Conservation (phyloP, 139 green algal species). For the Chlamydomonas sp. region DNA sequence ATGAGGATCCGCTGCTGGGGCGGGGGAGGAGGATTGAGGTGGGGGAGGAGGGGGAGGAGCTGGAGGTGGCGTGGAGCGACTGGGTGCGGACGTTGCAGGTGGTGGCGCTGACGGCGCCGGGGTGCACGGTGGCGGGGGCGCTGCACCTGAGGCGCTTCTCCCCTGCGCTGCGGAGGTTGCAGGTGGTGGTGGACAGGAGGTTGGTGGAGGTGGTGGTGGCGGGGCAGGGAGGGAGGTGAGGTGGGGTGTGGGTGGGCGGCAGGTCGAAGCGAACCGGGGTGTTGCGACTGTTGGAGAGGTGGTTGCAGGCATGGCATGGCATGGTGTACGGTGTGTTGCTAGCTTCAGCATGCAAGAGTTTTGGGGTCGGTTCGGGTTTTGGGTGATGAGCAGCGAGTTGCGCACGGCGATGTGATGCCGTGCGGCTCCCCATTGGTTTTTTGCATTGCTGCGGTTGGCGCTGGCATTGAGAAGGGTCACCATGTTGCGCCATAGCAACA, state of each 20-base stretch:
- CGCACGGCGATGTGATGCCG: no score
- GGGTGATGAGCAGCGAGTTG: no score
- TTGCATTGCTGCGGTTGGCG: no score
- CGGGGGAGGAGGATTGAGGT: not conserved
- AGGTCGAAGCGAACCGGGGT: no score
- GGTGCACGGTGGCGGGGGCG: not conserved
- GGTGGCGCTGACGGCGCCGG: not conserved
- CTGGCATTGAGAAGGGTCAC: no score
- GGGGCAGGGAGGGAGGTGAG: not conserved
- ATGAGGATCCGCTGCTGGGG: not conserved
- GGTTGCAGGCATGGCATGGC: no score
- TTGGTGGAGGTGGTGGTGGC: conserved; percentile 14
- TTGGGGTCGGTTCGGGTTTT: no score
- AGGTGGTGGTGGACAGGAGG: conserved; percentile 10
- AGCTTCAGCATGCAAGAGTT: no score
- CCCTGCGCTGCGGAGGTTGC: conserved; percentile 1
- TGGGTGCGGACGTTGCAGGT: conserved; percentile 6
- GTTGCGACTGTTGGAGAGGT: no score
- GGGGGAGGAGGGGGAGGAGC: not conserved
- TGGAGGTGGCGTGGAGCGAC: not conserved
- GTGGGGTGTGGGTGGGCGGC: not conserved
- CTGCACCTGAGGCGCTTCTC: conserved; percentile 32
- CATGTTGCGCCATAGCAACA: no score
- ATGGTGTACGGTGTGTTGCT: no score
- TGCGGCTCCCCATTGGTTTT: no score